Evolutionary conservation across 768 basidiomycete species (phyloP).

Genomic region (Cubamyces lactineus): DNA sequence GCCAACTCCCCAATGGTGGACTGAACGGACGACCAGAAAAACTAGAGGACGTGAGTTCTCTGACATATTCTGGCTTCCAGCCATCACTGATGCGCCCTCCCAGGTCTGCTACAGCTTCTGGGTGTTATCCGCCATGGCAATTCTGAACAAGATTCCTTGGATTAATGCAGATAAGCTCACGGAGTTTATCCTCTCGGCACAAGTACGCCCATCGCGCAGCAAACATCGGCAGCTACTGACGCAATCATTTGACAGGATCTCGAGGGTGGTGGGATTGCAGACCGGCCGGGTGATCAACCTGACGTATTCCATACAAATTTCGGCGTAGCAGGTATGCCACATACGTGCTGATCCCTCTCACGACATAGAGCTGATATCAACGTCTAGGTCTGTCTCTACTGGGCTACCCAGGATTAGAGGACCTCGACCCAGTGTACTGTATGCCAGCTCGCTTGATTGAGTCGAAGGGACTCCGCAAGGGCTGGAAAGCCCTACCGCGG

Average conservation of each 20-base stretch:
- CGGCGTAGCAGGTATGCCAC: conserved; percentile 73
- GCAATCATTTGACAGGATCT: conserved; percentile 58
- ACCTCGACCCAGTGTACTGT: conserved; percentile 94
- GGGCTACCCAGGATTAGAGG: conserved; percentile 81
- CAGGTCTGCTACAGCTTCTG: conserved; percentile 98
- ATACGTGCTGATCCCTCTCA: background rate
- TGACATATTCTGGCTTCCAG: background rate
- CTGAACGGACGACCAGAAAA: conserved; percentile 98
- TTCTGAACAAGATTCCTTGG: conserved; percentile 82
- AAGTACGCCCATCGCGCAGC: conserved; percentile 50
- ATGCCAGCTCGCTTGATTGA: conserved; percentile 86
- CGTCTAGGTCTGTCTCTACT: conserved; percentile 80
- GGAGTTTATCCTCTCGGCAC: conserved; percentile 85
- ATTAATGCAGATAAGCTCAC: conserved; percentile 82
- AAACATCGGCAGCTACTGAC: background rate
- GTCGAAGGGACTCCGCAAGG: conserved; percentile 66
- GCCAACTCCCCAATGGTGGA: conserved; percentile 92
- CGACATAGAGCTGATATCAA: background rate
- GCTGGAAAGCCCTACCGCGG: conserved; percentile 60
- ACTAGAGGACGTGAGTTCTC: conserved; percentile 80
- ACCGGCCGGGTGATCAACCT: conserved; percentile 89
- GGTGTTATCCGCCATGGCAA: conserved; percentile 88
- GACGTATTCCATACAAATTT: conserved; percentile 99
- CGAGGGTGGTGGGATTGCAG: conserved; percentile 92
- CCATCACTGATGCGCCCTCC: background rate